Base-by-base conservation (phyloP, 495 filamentous ascomycete genomes). In the Trichoderma asperelloides region DNA sequence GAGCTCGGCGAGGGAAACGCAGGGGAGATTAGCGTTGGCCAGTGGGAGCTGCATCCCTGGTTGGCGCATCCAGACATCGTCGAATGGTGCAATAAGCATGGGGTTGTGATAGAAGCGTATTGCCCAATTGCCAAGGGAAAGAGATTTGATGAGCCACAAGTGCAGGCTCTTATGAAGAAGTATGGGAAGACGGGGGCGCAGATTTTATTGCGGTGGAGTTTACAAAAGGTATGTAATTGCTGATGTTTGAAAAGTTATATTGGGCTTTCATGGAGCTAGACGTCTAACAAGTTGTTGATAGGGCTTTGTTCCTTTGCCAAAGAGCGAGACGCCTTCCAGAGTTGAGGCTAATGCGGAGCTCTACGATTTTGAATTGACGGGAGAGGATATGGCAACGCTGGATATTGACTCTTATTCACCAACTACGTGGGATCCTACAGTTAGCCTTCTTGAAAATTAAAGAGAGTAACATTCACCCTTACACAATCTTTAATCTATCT, bases 41-140 rank as follows among this genome's bases (percentile, higher is more conserved):
- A 91, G 74, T 82, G 89, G 66, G 88, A 90, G 72, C 80, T 89
- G 0, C 87, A 90, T 65, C 88, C 87, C 0, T 91, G 89, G 77
- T 88, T 89, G 68, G 86, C 86, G 0, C 81, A 86, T 15, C 78
- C 73, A 0, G 81, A 82, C 18, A 86, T 91, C 65, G 78, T 81
- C 3, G 75, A 79, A 8, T 81, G 79, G 71, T 89, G 88, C 70
- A 74, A 78, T 6, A 69, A 82, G 64, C 73, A 87, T 30, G 78
- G 77, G 11, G 86, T 91, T 65, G 76, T 83, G 0, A 76, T 90
- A 3, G 80, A 90, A 71, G 88, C 88, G 0, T 91, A 88, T 67
- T 85, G 85, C 7, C 88, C 88, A 2, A 79, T 90, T 16, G 86
- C 81, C 15, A 77, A 85, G 28, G 87, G 79, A 0, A 74, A 81